Evolutionary conservation across 2,329 filamentous ascomycete species (phyloP).

Genomic region (Phyllosticta citriasiana): DNA sequence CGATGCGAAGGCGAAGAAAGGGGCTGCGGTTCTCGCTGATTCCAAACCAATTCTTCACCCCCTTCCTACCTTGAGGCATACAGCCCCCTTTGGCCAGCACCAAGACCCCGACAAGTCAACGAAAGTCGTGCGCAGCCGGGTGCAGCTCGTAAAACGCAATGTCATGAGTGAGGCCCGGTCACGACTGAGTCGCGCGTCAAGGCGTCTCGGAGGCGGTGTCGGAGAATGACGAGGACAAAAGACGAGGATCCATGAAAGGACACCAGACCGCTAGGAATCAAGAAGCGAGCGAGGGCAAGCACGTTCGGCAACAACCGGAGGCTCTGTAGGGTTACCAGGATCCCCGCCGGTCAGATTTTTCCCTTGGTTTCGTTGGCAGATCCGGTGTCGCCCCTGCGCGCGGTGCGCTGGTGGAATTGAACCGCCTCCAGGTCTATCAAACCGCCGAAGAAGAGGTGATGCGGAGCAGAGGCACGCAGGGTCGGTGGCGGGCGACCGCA

Average conservation of each 20-base stretch:
- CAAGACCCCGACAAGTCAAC: neutral
- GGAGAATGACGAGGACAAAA: neutral
- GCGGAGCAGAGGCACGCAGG: neutral
- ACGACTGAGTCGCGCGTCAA: neutral
- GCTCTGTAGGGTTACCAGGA: neutral
- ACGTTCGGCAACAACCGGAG: neutral
- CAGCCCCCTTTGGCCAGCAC: neutral
- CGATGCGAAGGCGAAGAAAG: neutral
- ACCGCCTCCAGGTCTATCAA: neutral
- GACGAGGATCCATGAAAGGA: neutral
- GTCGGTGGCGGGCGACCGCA: constrained; percentile 15
- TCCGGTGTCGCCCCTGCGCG: neutral
- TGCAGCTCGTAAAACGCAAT: neutral
- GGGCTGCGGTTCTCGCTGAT: neutral
- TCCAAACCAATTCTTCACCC: neutral
- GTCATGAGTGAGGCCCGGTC: neutral
- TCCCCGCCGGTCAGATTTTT: neutral
- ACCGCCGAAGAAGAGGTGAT: neutral
- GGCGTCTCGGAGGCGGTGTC: neutral
- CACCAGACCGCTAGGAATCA: neutral
- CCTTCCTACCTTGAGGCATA: neutral
- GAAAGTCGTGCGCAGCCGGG: neutral
- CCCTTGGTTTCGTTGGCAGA: neutral
- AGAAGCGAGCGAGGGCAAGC: neutral
- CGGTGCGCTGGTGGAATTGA: neutral